A percentile compares a stretch with the other conserved stretches of the same genome.
Conservation (phyloP, 2,329 filamentous ascomycete species). For the Talaromyces sp. region DNA sequence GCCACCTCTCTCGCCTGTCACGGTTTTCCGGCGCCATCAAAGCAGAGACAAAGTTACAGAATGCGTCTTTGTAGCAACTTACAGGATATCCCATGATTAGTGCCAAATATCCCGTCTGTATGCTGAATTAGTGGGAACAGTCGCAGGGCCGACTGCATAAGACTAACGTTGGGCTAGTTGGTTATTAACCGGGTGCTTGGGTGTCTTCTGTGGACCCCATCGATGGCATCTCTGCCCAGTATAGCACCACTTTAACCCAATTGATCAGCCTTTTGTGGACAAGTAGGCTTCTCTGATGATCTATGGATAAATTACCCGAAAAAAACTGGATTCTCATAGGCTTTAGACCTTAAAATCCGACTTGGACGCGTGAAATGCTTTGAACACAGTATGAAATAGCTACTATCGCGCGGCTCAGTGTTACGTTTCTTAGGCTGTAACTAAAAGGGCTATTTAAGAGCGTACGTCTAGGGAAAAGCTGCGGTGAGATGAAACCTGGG, state of each 20-base stretch:
- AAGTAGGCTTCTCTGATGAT: background rate
- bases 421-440: background rate
- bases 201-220: background rate
- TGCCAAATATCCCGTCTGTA: background rate
- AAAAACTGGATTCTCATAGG: conserved; percentile 2
- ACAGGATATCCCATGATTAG: background rate
- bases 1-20: background rate
- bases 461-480: background rate
- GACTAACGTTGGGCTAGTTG: background rate
- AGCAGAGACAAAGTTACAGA: background rate
- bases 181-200: background rate
- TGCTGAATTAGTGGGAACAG: background rate
- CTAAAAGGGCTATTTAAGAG: background rate
- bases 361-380: background rate
- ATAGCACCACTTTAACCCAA: background rate
- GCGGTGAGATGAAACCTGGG: background rate
- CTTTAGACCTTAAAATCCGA: background rate
- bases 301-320: conserved; percentile 2
- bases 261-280: background rate
- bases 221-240: background rate
- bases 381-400: background rate
- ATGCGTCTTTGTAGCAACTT: background rate
- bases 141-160: background rate
- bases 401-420: background rate
- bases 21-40: background rate